Percentiles rank a stretch among this genome's conserved stretches.
Evolutionary conservation across 768 basidiomycete genomes (phyloP).

Genomic region (Hygrophorus pudorinus): DNA sequence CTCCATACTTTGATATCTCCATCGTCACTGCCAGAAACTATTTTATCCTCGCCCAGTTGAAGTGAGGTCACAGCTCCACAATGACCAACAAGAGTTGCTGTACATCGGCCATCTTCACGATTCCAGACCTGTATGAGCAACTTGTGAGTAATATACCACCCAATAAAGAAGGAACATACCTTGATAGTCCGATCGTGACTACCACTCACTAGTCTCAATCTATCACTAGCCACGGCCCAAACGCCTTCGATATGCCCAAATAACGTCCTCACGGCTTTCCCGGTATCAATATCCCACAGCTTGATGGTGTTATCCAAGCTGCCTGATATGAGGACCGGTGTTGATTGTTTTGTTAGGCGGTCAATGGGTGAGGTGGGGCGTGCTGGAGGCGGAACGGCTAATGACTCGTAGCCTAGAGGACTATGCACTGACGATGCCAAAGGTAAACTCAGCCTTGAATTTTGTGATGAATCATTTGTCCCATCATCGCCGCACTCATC

Average conservation of each 20-base stretch:
- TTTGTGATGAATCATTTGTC: no score
- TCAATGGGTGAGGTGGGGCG: background rate
- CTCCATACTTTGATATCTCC: conserved; percentile 81
- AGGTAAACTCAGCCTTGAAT: no score
- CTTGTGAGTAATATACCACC: conserved; percentile 3
- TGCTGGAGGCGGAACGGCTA: background rate
- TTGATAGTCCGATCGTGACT: conserved; percentile 98
- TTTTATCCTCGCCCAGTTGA: conserved; percentile 87
- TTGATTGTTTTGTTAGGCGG: conserved; percentile 24
- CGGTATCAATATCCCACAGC: conserved; percentile 90
- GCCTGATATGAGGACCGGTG: conserved; percentile 77
- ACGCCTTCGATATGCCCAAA: conserved; percentile 99
- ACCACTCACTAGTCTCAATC: conserved; percentile 82
- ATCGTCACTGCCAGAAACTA: conserved; percentile 94
- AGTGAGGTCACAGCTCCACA: conserved; percentile 90
- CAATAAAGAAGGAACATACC: conserved; percentile 34
- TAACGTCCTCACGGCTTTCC: conserved; percentile 66
- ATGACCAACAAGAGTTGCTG: conserved; percentile 86
- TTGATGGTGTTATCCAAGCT: conserved; percentile 94
- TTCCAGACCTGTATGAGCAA: conserved; percentile 70
- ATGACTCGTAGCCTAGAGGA: conserved; percentile 1
- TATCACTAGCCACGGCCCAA: conserved; percentile 91
- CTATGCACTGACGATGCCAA: conserved; percentile 9
- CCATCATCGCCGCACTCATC: conserved; percentile 38
- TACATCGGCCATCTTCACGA: conserved; percentile 79